Conservation (phyloP, 2,329 filamentous ascomycete species). For the Aureobasidium sp. region DNA sequence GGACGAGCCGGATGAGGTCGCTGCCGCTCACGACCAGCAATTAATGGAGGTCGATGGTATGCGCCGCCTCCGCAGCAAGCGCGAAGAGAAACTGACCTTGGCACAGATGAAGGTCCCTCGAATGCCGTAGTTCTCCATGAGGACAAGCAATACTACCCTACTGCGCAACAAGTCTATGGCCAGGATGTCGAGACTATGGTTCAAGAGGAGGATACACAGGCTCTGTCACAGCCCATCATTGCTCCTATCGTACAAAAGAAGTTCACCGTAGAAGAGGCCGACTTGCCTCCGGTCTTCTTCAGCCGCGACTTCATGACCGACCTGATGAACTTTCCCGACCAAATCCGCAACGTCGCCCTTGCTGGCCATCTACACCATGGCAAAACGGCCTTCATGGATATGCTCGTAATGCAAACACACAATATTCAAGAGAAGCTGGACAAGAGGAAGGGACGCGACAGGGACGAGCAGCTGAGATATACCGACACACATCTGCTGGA, state of each 20-base stretch:
- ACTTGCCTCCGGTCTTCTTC: constrained; percentile 82
- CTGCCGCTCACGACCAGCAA: constrained; percentile 60
- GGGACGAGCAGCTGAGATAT: constrained; percentile 87
- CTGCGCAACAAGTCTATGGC: constrained; percentile 93
- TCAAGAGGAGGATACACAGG: constrained; percentile 94
- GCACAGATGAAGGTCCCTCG: constrained; percentile 69
- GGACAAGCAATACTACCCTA: constrained; percentile 99
- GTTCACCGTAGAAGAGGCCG: constrained; percentile 86
- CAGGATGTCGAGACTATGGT: constrained; percentile 91
- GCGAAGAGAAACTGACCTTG: not conserved
- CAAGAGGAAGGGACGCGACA: constrained; percentile 69
- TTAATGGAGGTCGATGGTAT: constrained; percentile 87
- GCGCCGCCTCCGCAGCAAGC: constrained; percentile 20
- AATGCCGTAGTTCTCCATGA: constrained; percentile 98
- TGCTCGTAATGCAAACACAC: constrained; percentile 93
- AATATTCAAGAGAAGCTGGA: constrained; percentile 74
- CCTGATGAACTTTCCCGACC: constrained; percentile 90
- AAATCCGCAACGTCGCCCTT: constrained; percentile 86
- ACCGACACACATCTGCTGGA: constrained; percentile 89
- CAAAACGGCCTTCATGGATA: constrained; percentile 97
- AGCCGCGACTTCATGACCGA: constrained; percentile 90
- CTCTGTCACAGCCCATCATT: constrained; percentile 85
- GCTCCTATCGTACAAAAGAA: constrained; percentile 91
- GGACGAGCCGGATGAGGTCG: constrained; percentile 52
- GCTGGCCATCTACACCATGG: constrained; percentile 94